Percentiles rank a stretch among this genome's conserved stretches.
phyloP scores from a whole-genome alignment of 805 yeast genomes.

The Cyberlindnera mycetangii region DNA sequence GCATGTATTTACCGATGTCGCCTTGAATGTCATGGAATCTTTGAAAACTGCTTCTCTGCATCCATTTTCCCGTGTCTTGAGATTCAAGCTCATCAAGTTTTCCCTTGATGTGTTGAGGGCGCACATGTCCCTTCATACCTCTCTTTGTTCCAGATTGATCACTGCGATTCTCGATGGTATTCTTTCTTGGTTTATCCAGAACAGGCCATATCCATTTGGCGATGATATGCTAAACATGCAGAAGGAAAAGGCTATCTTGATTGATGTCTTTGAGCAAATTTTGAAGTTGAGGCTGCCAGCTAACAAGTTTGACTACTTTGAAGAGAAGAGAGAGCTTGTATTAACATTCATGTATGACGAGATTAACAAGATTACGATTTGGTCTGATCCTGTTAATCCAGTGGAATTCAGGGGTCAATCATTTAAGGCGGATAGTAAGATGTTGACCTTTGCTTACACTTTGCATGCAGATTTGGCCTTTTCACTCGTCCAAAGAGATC shows the following conservation, averaged over 20 bases:
- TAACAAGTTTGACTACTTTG: constrained; percentile 20
- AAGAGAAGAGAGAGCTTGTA: constrained; percentile 51
- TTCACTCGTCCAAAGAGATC: constrained; percentile 60
- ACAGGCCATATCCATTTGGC: constrained; percentile 77
- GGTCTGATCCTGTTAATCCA: constrained; percentile 53
- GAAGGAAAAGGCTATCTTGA: constrained; percentile 61
- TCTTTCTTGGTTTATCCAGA: constrained; percentile 72
- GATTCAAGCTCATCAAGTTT: constrained; percentile 72
- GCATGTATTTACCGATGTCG: constrained; percentile 62
- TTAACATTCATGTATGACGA: constrained; percentile 73
- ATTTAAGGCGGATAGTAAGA: constrained; percentile 33
- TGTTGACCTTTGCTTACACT: constrained; percentile 55
- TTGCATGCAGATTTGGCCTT: constrained; percentile 74
- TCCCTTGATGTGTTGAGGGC: constrained; percentile 61
- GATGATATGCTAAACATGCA: constrained; percentile 69
- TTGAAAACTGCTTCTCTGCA: constrained; percentile 66
- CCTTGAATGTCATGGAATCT: constrained; percentile 51
- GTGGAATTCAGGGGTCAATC: constrained; percentile 32
- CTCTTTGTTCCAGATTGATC: constrained; percentile 42
- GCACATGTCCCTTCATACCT: constrained; percentile 48
- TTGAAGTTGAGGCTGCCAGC: constrained; percentile 19
- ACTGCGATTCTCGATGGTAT: constrained; percentile 57
- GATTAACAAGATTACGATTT: constrained; percentile 63
- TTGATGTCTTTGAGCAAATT: constrained; percentile 40
- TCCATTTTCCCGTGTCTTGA: constrained; percentile 70